phyloP scores from a whole-genome alignment of 345 rosid genomes.

The Ceriops tagal region DNA sequence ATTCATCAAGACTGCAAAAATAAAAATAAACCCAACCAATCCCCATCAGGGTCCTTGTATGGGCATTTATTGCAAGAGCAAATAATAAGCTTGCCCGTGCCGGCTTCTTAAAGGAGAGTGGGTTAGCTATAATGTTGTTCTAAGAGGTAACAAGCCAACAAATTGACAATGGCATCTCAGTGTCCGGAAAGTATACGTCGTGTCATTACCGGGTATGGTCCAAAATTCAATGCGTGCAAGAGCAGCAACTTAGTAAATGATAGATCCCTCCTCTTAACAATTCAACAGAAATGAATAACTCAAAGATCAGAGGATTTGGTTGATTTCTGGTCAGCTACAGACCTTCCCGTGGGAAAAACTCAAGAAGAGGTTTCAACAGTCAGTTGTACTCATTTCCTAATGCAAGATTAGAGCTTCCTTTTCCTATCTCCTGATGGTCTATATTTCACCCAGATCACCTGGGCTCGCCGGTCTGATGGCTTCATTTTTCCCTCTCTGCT shows the following conservation, averaged over 20 bases:
- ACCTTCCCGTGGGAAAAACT: background rate
- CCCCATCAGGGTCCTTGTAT: conserved; percentile 1
- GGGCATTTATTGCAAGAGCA: conserved; percentile 12
- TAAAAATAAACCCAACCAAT: background rate
- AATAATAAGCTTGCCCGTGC: background rate
- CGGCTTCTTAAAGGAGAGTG: conserved; percentile 13
- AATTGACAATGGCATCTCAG: background rate
- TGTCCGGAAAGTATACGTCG: background rate
- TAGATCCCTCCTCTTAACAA: too few species aligned
- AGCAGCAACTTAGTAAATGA: too few species aligned
- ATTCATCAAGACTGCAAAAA: background rate
- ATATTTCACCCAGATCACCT: too few species aligned
- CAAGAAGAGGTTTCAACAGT: too few species aligned
- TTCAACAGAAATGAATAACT: too few species aligned
- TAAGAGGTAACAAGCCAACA: background rate
- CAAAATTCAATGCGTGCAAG: too few species aligned
- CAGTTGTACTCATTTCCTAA: too few species aligned
- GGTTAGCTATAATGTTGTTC: background rate
- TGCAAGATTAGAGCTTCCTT: background rate
- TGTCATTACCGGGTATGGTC: background rate
- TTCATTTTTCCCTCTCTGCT: background rate
- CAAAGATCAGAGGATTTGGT: too few species aligned
- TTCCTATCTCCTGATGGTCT: background rate
- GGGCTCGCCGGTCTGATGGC: too few species aligned
- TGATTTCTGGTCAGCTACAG: too few species aligned